These are phyloP conservation scores for Paramecium caudatum DNA, from an alignment of 73 alveolate genomes.

Conservation along the genomic window DNA sequence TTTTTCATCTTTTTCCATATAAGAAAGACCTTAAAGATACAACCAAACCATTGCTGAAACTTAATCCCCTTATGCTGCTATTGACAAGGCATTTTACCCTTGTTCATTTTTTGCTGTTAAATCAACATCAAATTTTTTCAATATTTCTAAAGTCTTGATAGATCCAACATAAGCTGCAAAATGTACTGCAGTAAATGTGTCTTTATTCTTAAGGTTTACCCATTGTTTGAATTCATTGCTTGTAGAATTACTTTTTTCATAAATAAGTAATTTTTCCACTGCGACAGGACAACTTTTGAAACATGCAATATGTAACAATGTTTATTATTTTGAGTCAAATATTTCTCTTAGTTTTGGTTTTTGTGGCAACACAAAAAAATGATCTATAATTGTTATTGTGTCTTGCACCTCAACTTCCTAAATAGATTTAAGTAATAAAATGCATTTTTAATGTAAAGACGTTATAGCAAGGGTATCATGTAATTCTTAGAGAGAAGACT, in stretches of 20 bases:
- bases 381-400: neutral
- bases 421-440: neutral
- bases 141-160: constrained; percentile 85
- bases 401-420: constrained; percentile 26
- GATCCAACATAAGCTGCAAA: constrained; percentile 94
- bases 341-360: neutral
- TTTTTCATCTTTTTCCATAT: constrained; percentile 84
- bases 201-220: constrained; percentile 88
- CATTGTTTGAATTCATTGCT: constrained; percentile 74
- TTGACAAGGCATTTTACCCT: constrained; percentile 96
- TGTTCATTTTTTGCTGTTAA: constrained; percentile 83
- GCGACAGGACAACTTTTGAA: constrained; percentile 56
- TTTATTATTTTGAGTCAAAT: constrained; percentile 46
- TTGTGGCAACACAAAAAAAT: constrained; percentile 1
- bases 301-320: constrained; percentile 85
- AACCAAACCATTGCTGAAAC: constrained; percentile 88
- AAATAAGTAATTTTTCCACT: neutral
- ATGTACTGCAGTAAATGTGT: constrained; percentile 94
- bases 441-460: neutral
- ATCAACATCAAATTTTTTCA: constrained; percentile 90
- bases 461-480: constrained; percentile 1
- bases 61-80: constrained; percentile 98
- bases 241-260: constrained; percentile 27
- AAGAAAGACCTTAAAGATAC: constrained; percentile 82
- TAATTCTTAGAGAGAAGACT: constrained; percentile 27